Conservation (phyloP, 2,329 filamentous ascomycete species). For the Sporothrix variecibatus region DNA sequence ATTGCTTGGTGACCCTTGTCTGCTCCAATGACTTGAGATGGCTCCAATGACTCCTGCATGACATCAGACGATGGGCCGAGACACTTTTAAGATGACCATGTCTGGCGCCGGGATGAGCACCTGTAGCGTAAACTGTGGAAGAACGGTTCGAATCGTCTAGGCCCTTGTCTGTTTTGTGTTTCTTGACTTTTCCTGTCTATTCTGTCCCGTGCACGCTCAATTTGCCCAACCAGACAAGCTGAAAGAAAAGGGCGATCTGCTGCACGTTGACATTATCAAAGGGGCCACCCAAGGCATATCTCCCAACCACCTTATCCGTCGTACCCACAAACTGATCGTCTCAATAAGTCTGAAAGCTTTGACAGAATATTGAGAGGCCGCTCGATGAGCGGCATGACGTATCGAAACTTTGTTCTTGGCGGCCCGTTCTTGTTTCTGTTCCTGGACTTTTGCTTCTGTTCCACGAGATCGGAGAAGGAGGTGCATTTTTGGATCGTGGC, state of each 20-base stretch:
- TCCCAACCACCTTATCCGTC: neutral
- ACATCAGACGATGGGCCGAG: conserved; percentile 5
- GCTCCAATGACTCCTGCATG: conserved; percentile 10
- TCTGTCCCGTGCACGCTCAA: neutral
- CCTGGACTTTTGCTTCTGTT: neutral
- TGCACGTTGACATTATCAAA: neutral
- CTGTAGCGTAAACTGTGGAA: neutral
- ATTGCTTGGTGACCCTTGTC: neutral
- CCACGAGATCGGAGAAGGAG: neutral
- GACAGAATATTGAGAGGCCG: neutral
- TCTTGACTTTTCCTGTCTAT: too few species aligned
- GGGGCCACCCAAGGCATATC: neutral
- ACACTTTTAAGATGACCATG: conserved; percentile 12
- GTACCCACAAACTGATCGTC: neutral
- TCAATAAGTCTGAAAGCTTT: neutral
- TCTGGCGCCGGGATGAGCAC: neutral
- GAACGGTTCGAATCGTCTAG: neutral
- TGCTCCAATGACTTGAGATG: neutral
- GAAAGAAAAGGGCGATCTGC: conserved; percentile 5
- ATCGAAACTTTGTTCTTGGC: neutral
- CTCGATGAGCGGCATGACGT: conserved; percentile 5
- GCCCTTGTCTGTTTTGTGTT: neutral
- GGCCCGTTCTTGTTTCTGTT: neutral
- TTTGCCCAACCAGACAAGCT: conserved; percentile 16
- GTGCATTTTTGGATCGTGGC: neutral